Conservation (phyloP, 2,329 filamentous ascomycete species). For the Capronia coronata region DNA sequence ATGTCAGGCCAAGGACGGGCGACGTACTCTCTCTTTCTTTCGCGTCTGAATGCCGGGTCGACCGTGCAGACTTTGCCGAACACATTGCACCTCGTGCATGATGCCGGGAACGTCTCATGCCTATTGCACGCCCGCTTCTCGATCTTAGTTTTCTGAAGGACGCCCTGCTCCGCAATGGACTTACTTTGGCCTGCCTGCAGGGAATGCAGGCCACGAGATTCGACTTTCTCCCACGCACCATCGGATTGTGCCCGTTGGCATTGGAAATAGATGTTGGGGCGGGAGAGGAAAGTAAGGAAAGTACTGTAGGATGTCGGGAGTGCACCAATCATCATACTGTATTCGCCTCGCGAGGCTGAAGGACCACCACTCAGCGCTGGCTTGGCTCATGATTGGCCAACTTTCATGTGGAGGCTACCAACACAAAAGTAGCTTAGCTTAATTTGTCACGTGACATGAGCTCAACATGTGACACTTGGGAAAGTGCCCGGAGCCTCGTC, state of each 20-base stretch:
- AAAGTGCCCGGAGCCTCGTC: no score
- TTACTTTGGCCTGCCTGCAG: constrained; percentile 1
- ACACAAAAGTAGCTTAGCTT: no score
- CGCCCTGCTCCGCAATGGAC: not conserved
- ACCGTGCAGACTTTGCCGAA: not conserved
- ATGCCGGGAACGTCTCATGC: not conserved
- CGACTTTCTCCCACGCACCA: constrained; percentile 1
- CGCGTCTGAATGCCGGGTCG: not conserved
- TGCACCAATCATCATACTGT: no score
- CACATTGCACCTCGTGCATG: not conserved
- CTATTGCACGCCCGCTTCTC: constrained; percentile 1
- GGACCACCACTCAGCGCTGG: no score
- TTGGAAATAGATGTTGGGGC: not conserved
- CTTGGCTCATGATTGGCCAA: no score
- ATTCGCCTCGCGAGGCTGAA: no score
- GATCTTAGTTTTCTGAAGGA: not conserved
- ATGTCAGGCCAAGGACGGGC: not conserved
- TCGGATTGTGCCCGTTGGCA: not conserved
- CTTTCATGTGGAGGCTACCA: no score
- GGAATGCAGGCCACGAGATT: constrained; percentile 1
- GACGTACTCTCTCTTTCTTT: not conserved
- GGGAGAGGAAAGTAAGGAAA: not conserved
- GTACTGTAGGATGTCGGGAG: no score
- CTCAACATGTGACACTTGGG: no score
- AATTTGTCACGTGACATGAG: no score